Percentiles rank a stretch among this genome's conserved stretches.
Evolutionary conservation across 345 rosid species (phyloP).

Genomic region (Dovyalis caffra): DNA sequence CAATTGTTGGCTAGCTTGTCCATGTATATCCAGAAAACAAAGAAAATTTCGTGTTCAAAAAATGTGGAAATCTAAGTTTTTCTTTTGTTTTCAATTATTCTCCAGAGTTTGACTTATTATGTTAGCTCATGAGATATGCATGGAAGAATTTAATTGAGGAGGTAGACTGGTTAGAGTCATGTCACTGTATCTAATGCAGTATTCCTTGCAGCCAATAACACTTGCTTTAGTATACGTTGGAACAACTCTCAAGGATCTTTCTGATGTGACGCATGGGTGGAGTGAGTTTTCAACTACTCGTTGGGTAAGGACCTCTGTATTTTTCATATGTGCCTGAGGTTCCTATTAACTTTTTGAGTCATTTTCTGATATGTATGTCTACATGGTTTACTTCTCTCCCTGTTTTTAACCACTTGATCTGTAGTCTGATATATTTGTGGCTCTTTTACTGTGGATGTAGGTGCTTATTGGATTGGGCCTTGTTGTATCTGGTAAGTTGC

Average conservation of each 20-base stretch:
- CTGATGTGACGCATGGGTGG: constrained; percentile 99
- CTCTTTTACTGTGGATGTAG: constrained; percentile 39
- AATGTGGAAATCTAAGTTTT: neutral
- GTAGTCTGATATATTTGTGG: constrained; percentile 9
- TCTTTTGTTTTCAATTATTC: neutral
- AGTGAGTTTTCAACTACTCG: constrained; percentile 76
- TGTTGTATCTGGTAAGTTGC: constrained; percentile 75
- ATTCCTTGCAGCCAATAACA: constrained; percentile 79
- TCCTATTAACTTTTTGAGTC: neutral
- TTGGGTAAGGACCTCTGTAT: constrained; percentile 57
- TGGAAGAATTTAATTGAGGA: neutral
- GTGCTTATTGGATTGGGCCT: constrained; percentile 63
- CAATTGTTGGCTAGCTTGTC: neutral
- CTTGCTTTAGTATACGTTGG: constrained; percentile 85
- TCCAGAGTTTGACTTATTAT: neutral
- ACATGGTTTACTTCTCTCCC: neutral
- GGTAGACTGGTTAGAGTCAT: neutral
- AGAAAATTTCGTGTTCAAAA: neutral
- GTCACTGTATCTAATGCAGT: constrained; percentile 17
- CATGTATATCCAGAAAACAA: neutral
- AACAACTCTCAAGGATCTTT: constrained; percentile 95
- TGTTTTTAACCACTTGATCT: constrained; percentile 15
- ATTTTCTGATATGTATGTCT: neutral
- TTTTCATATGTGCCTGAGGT: neutral
- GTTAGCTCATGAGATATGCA: neutral